Evolutionary conservation across 495 filamentous ascomycete genomes (phyloP).

Genomic region (Podospora didyma): DNA sequence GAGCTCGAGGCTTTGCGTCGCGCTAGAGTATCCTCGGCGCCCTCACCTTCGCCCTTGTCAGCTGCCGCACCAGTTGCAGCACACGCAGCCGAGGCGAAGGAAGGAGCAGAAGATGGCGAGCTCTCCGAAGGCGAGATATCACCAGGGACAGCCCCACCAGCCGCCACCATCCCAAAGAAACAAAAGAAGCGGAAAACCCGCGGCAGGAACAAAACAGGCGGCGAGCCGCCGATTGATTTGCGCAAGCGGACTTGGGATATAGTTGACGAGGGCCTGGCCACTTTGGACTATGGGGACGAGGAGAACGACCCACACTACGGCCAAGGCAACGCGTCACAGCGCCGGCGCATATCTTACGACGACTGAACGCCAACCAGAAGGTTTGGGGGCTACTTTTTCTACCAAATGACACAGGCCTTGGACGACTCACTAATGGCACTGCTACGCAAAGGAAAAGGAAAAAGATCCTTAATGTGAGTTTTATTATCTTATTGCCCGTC

Average conservation of each 20-base stretch:
- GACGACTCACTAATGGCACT: background rate
- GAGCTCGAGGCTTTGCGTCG: constrained; percentile 75
- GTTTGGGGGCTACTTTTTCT: too few relatives aligned
- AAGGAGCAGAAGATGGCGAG: constrained; percentile 9
- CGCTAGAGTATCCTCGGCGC: constrained; percentile 21
- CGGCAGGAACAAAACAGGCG: constrained; percentile 35
- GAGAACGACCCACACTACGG: constrained; percentile 15
- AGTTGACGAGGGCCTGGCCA: constrained; percentile 47
- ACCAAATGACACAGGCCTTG: background rate
- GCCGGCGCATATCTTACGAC: constrained; percentile 47
- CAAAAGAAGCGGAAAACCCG: constrained; percentile 30
- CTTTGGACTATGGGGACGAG: constrained; percentile 50
- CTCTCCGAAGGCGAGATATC: constrained; percentile 28
- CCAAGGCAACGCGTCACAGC: constrained; percentile 31
- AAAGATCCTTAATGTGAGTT: background rate
- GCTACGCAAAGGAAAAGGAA: background rate
- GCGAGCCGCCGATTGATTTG: constrained; percentile 47
- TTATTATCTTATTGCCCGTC: too few relatives aligned
- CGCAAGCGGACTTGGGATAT: constrained; percentile 57
- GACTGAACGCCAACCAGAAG: constrained; percentile 27
- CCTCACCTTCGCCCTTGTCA: background rate
- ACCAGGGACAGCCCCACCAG: constrained; percentile 23
- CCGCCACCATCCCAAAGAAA: constrained; percentile 20
- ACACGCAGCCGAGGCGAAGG: too few relatives aligned
- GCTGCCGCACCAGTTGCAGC: constrained; percentile 1